These are phyloP conservation scores for Jamesozyma spencerorum DNA, from an alignment of 805 yeast genomes.

Conservation along the genomic window DNA sequence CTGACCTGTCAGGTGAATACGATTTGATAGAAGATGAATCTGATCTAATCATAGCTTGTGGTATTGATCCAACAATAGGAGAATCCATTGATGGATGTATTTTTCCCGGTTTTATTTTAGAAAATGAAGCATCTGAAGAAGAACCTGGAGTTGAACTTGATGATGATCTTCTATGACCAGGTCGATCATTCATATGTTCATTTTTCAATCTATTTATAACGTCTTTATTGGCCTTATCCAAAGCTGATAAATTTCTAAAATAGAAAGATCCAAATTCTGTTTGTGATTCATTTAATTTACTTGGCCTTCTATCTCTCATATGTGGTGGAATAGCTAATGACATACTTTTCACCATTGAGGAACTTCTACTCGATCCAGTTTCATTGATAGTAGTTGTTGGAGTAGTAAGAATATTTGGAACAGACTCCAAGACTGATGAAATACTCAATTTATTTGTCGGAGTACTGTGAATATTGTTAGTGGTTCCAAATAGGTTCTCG, in stretches of 20 bases:
- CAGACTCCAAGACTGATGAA: constrained; percentile 24
- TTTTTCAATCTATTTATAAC: constrained; percentile 77
- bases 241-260: constrained; percentile 77
- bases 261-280: constrained; percentile 88
- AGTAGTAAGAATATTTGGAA: constrained; percentile 5
- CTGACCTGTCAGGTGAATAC: constrained; percentile 23
- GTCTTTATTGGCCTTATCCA: constrained; percentile 91
- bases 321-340: constrained; percentile 46
- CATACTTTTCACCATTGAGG: constrained; percentile 32
- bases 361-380: constrained; percentile 11
- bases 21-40: constrained; percentile 22
- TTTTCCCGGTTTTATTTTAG: constrained; percentile 13
- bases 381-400: constrained; percentile 18
- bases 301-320: constrained; percentile 61
- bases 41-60: constrained; percentile 14
- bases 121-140: constrained; percentile 26
- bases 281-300: constrained; percentile 58
- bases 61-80: constrained; percentile 11
- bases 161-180: constrained; percentile 25
- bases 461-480: constrained; percentile 8
- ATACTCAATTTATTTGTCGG: constrained; percentile 23
- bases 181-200: constrained; percentile 51
- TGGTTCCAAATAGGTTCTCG: too few species aligned
- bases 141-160: constrained; percentile 32
- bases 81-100: constrained; percentile 12